Conservation (phyloP, 441 rosid species). For the Capsella rubella region DNA sequence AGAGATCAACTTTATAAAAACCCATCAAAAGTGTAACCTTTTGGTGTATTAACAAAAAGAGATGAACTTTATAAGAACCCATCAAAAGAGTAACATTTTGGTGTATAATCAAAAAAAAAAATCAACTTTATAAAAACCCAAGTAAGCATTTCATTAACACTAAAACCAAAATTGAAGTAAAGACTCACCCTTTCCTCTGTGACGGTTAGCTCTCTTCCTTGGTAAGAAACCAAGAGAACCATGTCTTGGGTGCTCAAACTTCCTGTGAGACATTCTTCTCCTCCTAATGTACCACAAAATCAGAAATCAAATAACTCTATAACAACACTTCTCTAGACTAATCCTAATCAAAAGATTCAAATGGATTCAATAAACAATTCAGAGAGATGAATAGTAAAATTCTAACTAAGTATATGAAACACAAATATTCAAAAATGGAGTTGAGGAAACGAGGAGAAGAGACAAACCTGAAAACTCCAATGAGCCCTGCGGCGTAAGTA, state of each 20-base stretch:
- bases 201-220: constrained; percentile 89
- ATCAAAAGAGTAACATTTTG: neutral
- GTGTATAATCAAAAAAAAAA: neutral
- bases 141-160: neutral
- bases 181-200: constrained; percentile 79
- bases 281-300: constrained; percentile 16
- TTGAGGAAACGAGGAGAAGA: neutral
- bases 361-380: neutral
- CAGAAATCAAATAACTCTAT: neutral
- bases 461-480: constrained; percentile 27
- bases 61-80: neutral
- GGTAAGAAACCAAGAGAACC: constrained; percentile 97
- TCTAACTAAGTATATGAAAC: neutral
- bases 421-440: neutral
- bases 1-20: neutral
- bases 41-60: neutral
- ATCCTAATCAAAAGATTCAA: neutral
- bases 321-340: neutral
- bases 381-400: neutral
- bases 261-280: constrained; percentile 85
- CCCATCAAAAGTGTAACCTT: neutral
- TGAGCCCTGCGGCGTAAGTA: constrained; percentile 33
- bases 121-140: neutral
- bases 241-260: constrained; percentile 98
- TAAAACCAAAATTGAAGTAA: neutral